These are phyloP conservation scores for Penicillium subrubescens DNA, from an alignment of 495 filamentous ascomycete species.

Conservation along the genomic window DNA sequence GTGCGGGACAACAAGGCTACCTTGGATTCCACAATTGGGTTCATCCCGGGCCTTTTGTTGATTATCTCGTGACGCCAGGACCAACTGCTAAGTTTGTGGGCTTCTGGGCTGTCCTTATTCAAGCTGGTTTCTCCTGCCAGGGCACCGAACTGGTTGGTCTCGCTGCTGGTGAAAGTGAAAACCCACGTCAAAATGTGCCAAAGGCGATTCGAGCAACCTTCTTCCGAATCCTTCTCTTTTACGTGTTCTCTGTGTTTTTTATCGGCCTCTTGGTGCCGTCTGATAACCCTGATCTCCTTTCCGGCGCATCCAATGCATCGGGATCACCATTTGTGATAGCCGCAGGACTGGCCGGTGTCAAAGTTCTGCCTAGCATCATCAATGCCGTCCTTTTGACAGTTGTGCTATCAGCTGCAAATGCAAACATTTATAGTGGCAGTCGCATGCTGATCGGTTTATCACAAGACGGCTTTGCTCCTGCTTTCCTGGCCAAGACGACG, in stretches of 20 bases:
- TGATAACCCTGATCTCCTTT: conserved; percentile 26
- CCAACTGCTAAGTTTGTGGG: conserved; percentile 47
- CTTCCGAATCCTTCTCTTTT: conserved; percentile 66
- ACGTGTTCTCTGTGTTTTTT: conserved; percentile 64
- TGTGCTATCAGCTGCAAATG: conserved; percentile 66
- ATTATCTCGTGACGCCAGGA: conserved; percentile 62
- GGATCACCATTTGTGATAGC: conserved; percentile 59
- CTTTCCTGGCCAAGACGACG: conserved; percentile 43
- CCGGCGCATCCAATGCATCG: conserved; percentile 27
- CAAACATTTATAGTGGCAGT: conserved; percentile 68
- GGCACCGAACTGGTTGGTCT: conserved; percentile 66
- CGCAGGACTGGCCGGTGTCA: conserved; percentile 58
- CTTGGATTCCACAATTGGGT: conserved; percentile 62
- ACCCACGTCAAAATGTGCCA: conserved; percentile 62
- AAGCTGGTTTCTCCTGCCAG: conserved; percentile 64
- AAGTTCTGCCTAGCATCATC: conserved; percentile 64
- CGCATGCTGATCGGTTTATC: conserved; percentile 59
- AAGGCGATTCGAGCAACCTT: conserved; percentile 68
- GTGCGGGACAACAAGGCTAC: conserved; percentile 57
- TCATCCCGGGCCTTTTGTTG: conserved; percentile 60
- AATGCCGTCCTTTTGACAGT: conserved; percentile 69
- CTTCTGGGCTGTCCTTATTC: conserved; percentile 39
- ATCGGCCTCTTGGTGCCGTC: conserved; percentile 64
- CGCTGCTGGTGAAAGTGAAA: conserved; percentile 65
- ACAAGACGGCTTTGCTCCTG: conserved; percentile 53